Base-by-base conservation (phyloP, 2,329 filamentous ascomycete genomes). In the Venturia asperata region DNA sequence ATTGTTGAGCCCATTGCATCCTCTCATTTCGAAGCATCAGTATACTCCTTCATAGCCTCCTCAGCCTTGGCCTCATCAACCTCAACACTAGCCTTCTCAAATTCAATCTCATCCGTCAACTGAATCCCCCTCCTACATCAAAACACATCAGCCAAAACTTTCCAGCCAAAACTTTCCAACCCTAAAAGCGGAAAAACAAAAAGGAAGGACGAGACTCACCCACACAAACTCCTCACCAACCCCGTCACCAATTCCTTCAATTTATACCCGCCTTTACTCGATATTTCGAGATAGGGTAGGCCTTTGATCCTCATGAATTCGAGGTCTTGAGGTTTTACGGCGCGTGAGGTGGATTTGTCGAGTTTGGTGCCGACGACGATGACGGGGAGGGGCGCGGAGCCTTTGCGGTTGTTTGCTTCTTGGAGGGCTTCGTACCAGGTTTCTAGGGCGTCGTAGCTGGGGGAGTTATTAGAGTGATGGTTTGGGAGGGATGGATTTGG, bases 1-100 rank as follows among this genome's bases (percentile, higher is more conserved):
- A n/a, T n/a, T n/a, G n/a, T n/a, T n/a, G n/a, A n/a, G n/a, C n/a
- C n/a, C n/a, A n/a, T n/a, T n/a, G n/a, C n/a, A n/a, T 34, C 15
- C 5, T 13, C 30, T 61, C 21, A 45, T 27, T 61, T 61, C 19
- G 60, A 43, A 27, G 60, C 60, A 43, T 61, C 39, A 7, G 27
- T 45, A 34, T 61, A 61, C 39, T 61, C 60, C 60, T 61, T 61
- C 60, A 61, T 42, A 42, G 60, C 60, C 37, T 42, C 37, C 60
- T 27, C 42, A 1, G 60, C 60, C 37, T 19, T 39, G 1, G 15
- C 60, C 39, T 61, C 60, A 43, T 61, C 60, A 34, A 61, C 60
- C 37, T 61, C 60, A 10, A 39, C 60, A 45, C 37, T 43, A n/a
- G 60, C 39, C 24, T 61, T 61, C 11, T 42, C 60, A 27, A 61